Evolutionary conservation across 495 filamentous ascomycete species (phyloP).

Genomic region (Margaritispora aquatica): DNA sequence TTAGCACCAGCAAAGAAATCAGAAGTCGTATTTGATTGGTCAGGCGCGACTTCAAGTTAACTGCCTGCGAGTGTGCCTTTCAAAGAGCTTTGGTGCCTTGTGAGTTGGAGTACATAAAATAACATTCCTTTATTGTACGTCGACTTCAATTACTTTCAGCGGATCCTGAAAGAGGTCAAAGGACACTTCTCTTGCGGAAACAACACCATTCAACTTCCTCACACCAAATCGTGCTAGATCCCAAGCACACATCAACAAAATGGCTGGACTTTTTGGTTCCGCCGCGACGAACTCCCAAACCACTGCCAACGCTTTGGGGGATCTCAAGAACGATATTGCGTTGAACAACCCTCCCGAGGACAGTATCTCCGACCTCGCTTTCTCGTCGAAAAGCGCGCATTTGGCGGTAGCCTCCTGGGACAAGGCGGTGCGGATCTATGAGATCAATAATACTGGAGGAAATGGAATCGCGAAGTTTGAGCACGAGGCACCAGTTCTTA

Average conservation of each 20-base stretch:
- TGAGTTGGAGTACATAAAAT: too few species aligned
- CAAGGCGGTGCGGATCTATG: slow-evolving; percentile 88
- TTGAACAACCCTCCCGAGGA: slow-evolving; percentile 74
- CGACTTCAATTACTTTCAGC: too few species aligned
- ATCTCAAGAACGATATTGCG: slow-evolving; percentile 82
- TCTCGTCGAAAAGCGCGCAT: slow-evolving; percentile 71
- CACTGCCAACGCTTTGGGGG: slow-evolving; percentile 68
- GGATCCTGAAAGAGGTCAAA: neutral
- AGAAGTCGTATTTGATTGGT: neutral
- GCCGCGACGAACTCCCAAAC: slow-evolving; percentile 28
- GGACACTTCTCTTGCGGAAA: neutral
- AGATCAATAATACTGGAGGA: slow-evolving; percentile 63
- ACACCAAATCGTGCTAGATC: neutral
- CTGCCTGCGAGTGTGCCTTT: neutral
- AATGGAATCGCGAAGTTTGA: slow-evolving; percentile 77
- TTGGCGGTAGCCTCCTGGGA: slow-evolving; percentile 89
- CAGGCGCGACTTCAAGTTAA: neutral
- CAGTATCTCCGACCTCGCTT: slow-evolving; percentile 76
- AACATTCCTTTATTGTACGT: neutral
- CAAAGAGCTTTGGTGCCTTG: too few species aligned
- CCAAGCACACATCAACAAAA: slow-evolving; percentile 26
- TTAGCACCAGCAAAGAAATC: neutral
- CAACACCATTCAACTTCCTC: neutral
- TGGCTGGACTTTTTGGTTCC: slow-evolving; percentile 66
- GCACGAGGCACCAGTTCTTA: slow-evolving; percentile 70